Conservation (phyloP, 768 basidiomycete genomes). For the Leucosporidium creatinivorum region DNA sequence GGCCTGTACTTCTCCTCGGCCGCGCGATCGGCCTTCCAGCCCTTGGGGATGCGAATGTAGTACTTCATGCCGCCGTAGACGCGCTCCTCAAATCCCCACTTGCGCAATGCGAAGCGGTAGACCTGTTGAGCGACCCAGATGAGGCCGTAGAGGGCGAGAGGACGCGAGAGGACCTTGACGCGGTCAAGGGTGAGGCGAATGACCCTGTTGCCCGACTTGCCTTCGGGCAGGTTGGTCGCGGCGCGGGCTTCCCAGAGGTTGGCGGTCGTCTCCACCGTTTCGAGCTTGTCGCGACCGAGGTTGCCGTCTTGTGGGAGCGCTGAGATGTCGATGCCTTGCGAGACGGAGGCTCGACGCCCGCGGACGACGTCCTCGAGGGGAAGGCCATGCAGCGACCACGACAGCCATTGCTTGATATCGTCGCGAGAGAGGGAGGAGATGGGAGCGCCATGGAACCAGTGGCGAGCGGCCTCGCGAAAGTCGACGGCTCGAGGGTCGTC, state of each 20-base stretch:
- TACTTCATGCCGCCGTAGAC: slow-evolving; percentile 45
- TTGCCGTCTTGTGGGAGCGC: slow-evolving; percentile 3
- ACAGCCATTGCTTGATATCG: slow-evolving; percentile 23
- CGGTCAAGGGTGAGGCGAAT: slow-evolving; percentile 69
- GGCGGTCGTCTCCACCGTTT: background rate
- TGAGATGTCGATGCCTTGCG: background rate
- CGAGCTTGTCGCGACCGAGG: slow-evolving; percentile 4
- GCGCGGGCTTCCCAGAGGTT: slow-evolving; percentile 27
- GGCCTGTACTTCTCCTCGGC: slow-evolving; percentile 39
- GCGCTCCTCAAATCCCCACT: slow-evolving; percentile 16
- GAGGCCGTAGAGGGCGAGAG: slow-evolving; percentile 48
- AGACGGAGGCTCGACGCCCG: slow-evolving; percentile 8
- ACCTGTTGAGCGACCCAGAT: slow-evolving; percentile 11
- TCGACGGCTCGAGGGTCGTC: slow-evolving; percentile 25
- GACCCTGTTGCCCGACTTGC: slow-evolving; percentile 42
- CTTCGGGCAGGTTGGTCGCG: slow-evolving; percentile 8
- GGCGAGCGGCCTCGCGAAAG: slow-evolving; percentile 12
- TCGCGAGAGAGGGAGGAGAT: slow-evolving; percentile 6
- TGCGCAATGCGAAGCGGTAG: background rate
- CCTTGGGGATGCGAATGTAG: slow-evolving; percentile 59
- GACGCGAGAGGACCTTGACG: slow-evolving; percentile 60
- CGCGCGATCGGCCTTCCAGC: slow-evolving; percentile 50
- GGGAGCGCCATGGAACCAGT: slow-evolving; percentile 18
- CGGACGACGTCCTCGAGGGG: slow-evolving; percentile 11
- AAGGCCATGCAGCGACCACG: slow-evolving; percentile 25